These are phyloP conservation scores for Diplocarpon mali DNA, from an alignment of 2,329 filamentous ascomycete genomes.

Conservation along the genomic window DNA sequence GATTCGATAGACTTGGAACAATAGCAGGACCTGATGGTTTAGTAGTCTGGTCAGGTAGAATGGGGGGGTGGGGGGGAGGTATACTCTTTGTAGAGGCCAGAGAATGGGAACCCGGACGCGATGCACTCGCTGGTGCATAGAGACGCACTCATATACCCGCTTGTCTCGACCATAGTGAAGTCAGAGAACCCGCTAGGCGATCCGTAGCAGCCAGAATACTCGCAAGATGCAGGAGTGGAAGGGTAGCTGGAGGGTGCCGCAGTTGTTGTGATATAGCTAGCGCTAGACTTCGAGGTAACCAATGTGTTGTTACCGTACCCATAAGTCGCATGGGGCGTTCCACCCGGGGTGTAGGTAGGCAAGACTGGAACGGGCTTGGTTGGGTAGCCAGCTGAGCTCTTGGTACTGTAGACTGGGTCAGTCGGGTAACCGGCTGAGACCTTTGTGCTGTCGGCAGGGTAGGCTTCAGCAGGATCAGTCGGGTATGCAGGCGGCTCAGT, in stretches of 20 bases:
- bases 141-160: slow-evolving; percentile 3
- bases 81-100: slow-evolving; percentile 3
- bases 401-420: background rate
- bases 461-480: too few species aligned
- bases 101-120: slow-evolving; percentile 5
- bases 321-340: background rate
- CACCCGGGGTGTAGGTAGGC: background rate
- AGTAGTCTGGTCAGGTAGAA: too few species aligned
- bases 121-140: slow-evolving; percentile 8
- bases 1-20: slow-evolving; percentile 1
- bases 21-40: slow-evolving; percentile 1
- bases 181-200: slow-evolving; percentile 2
- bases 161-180: slow-evolving; percentile 6
- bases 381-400: background rate
- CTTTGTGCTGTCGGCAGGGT: too few species aligned
- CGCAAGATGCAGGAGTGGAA: background rate
- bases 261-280: background rate
- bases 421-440: too few species aligned
- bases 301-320: background rate
- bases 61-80: background rate
- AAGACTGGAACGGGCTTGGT: background rate
- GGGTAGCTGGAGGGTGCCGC: background rate
- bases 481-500: too few species aligned
- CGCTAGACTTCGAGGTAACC: too few species aligned
- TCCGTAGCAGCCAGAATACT: slow-evolving; percentile 5